These are phyloP conservation scores for Elasticomyces elasticus DNA, from an alignment of 495 filamentous ascomycete species.

Conservation along the genomic window DNA sequence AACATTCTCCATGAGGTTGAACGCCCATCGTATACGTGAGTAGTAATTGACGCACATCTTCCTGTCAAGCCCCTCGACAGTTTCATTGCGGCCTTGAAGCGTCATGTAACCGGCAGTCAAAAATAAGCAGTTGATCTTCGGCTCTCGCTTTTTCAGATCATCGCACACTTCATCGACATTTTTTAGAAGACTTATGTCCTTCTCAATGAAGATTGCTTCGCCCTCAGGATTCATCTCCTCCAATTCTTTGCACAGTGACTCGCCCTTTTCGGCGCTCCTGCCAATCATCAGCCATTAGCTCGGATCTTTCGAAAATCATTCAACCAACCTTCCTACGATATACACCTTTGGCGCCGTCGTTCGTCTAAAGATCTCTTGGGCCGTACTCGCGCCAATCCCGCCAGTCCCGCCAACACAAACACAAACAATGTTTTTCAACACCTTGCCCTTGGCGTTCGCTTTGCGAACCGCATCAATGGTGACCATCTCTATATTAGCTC, in stretches of 20 bases:
- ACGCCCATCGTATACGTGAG: constrained; percentile 51
- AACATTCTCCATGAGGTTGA: constrained; percentile 28
- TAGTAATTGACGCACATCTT: constrained; percentile 50
- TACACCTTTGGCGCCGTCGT: constrained; percentile 31
- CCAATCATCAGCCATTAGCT: background rate
- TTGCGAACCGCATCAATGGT: constrained; percentile 11
- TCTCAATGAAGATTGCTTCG: constrained; percentile 44
- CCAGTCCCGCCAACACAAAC: constrained; percentile 36
- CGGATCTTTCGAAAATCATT: too few relatives aligned
- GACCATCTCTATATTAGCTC: constrained; percentile 18
- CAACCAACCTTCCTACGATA: constrained; percentile 30
- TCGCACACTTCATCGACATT: constrained; percentile 52
- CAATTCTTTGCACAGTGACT: constrained; percentile 27
- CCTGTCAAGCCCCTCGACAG: constrained; percentile 47
- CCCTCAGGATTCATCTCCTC: constrained; percentile 37
- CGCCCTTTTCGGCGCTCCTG: constrained; percentile 19
- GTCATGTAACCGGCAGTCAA: constrained; percentile 41
- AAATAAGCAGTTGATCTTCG: constrained; percentile 53
- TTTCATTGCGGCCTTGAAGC: constrained; percentile 38
- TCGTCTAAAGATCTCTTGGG: constrained; percentile 34
- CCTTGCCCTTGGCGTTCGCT: constrained; percentile 12
- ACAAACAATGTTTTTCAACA: constrained; percentile 7
- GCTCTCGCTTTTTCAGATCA: constrained; percentile 46
- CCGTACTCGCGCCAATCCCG: constrained; percentile 37
- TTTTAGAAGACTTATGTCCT: constrained; percentile 48